Evolutionary conservation across 257 asterid genomes (phyloP), one percentile per base, ranked within the genome.

Genomic region (Haberlea rhodopensis): DNA sequence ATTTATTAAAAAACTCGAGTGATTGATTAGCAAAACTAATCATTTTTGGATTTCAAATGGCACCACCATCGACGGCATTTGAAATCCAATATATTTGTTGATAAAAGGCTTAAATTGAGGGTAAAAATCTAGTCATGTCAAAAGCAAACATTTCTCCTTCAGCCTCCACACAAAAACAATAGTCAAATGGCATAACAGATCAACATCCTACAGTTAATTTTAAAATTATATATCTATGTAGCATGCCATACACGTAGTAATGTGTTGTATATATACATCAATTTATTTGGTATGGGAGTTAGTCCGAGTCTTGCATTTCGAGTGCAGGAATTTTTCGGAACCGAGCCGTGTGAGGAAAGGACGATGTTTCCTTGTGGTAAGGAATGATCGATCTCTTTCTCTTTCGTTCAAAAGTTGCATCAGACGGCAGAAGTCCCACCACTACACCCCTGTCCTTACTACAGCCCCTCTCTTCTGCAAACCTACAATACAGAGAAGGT

Each of bases 261-360:
- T 34, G 11, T 9, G 45, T n/a, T 34, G 16, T 34, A 9, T 5
- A 34, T 34, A 9, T 5, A 34, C 10, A 34, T 34, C 45, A 9
- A 34, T 16, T 1, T 34, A 34, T 34, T 2, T 16, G 16, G 45
- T 16, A 24, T 9, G 15, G 21, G 10, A 5, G 37, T 75, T 78
- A 87, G 20, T 90, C 97, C 1, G 95, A 85, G 54, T 86, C 91
- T 43, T 73, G 73, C 10, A 61, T 66, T 65, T 92, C 96, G 25
- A 70, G 5, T 5, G 75, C 73, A 57, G 97, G 94, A 60, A 85
- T 68, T 58, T 65, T 80, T 63, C 81, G 82, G 68, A 81, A 89
- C 73, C 87, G 94, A 48, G 88, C 83, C 68, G 75, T 71, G 1
- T 72, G 78, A 1, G 89, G 79, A 56, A 62, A 60, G 63, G 66